Evolutionary conservation across 345 rosid species (phyloP).

Genomic region (Adansonia digitata): DNA sequence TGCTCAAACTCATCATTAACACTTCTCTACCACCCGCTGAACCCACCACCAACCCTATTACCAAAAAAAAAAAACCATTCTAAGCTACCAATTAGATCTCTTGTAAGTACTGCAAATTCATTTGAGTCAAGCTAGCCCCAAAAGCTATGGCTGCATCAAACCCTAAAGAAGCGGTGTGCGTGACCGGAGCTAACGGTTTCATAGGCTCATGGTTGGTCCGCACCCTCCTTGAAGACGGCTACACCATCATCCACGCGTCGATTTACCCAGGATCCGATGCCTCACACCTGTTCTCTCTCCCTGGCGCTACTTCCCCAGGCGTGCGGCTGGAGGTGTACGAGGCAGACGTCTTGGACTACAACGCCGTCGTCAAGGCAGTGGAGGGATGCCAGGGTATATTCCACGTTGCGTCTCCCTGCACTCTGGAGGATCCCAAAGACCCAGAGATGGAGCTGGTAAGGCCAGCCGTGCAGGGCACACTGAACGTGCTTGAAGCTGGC

Average conservation of each 20-base stretch:
- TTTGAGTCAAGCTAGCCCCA: not conserved
- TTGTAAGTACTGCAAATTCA: no score
- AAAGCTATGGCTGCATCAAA: conserved; percentile 3
- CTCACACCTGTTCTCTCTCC: conserved; percentile 45
- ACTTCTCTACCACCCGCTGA: no score
- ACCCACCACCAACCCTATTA: no score
- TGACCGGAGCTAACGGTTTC: conserved; percentile 84
- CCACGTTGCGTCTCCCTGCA: conserved; percentile 88
- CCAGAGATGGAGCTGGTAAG: conserved; percentile 55
- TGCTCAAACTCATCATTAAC: no score
- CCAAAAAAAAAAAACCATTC: no score
- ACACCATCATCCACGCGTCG: conserved; percentile 58
- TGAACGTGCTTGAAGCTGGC: conserved; percentile 65
- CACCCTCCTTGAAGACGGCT: conserved; percentile 47
- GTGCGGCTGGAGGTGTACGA: conserved; percentile 39
- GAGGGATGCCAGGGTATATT: conserved; percentile 72
- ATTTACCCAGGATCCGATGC: conserved; percentile 59
- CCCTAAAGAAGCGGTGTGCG: conserved; percentile 52
- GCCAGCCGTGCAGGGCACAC: conserved; percentile 81
- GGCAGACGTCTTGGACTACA: conserved; percentile 57
- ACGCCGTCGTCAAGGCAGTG: conserved; percentile 49
- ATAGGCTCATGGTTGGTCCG: conserved; percentile 72
- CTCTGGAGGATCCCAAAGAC: conserved; percentile 58
- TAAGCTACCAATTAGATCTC: no score
- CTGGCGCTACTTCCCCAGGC: conserved; percentile 23